Percentiles rank a stretch among this genome's conserved stretches.
Evolutionary conservation across 495 filamentous ascomycete species (phyloP).

Genomic region (Talaromyces borbonicus): DNA sequence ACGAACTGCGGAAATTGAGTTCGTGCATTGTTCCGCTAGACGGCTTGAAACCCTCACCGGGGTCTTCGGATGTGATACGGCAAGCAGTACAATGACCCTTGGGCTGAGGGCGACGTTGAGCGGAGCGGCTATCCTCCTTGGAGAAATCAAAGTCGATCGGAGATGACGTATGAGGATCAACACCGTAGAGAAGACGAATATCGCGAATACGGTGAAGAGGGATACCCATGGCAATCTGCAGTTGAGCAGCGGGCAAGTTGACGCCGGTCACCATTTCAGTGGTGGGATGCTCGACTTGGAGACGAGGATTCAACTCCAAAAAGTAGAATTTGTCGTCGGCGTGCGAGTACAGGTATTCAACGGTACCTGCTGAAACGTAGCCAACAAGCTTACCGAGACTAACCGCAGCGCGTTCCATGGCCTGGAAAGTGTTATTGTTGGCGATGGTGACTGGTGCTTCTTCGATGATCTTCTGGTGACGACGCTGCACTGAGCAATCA

Average conservation of each 20-base stretch:
- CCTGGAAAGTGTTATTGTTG: constrained; percentile 75
- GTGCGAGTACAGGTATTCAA: constrained; percentile 99
- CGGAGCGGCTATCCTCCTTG: constrained; percentile 69
- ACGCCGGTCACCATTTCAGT: constrained; percentile 99
- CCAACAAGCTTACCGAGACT: constrained; percentile 88
- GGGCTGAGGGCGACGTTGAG: constrained; percentile 79
- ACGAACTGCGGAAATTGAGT: constrained; percentile 95
- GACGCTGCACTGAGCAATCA: constrained; percentile 97
- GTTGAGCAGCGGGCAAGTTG: constrained; percentile 91
- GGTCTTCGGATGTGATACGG: constrained; percentile 98
- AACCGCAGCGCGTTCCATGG: constrained; percentile 95
- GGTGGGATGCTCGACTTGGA: constrained; percentile 98
- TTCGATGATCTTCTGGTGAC: constrained; percentile 99
- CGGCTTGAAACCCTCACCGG: constrained; percentile 98
- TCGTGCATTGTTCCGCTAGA: constrained; percentile 99
- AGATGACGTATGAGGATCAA: constrained; percentile 74
- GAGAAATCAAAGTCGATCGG: constrained; percentile 97
- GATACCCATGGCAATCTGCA: constrained; percentile 98
- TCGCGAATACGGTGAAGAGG: constrained; percentile 92
- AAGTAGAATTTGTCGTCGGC: constrained; percentile 99
- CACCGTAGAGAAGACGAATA: constrained; percentile 92
- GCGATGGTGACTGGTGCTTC: constrained; percentile 97
- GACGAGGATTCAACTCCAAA: constrained; percentile 92
- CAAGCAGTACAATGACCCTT: constrained; percentile 97
- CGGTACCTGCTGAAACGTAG: constrained; percentile 97